Percentiles rank a stretch among this genome's conserved stretches.
Evolutionary conservation across 2,329 filamentous ascomycete genomes (phyloP).

Genomic region (Colletotrichum tanaceti): DNA sequence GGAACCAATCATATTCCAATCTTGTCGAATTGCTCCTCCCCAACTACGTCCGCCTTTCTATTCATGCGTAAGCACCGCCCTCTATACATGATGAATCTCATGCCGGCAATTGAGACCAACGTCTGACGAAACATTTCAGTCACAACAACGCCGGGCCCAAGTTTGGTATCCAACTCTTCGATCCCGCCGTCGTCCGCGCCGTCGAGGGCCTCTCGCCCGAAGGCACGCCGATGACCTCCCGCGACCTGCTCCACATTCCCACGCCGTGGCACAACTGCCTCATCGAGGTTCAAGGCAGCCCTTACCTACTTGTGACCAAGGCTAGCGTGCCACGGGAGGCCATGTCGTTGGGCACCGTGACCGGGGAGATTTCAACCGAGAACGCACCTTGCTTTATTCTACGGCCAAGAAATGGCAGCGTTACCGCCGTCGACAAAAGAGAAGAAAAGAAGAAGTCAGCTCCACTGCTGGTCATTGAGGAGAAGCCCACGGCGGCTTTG

Average conservation of each 20-base stretch:
- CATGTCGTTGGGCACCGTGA: slow-evolving; percentile 26
- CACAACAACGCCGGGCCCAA: slow-evolving; percentile 56
- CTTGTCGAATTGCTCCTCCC: slow-evolving; percentile 59
- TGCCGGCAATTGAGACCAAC: neutral
- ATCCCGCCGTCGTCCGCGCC: slow-evolving; percentile 46
- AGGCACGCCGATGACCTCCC: slow-evolving; percentile 37
- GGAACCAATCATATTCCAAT: slow-evolving; percentile 61
- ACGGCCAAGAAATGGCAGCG: neutral
- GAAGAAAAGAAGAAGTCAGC: neutral
- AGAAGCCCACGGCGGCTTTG: neutral
- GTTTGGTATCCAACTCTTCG: slow-evolving; percentile 55
- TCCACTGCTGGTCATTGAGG: neutral
- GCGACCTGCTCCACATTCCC: slow-evolving; percentile 50
- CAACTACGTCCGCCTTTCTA: slow-evolving; percentile 58
- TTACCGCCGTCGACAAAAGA: neutral
- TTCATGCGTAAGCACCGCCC: slow-evolving; percentile 53
- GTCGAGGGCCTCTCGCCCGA: slow-evolving; percentile 49
- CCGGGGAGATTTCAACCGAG: slow-evolving; percentile 14
- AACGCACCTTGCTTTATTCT: slow-evolving; percentile 25
- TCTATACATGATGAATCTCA: too few relatives aligned
- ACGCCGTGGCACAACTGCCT: slow-evolving; percentile 59
- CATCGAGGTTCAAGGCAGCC: slow-evolving; percentile 45
- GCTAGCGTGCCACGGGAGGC: slow-evolving; percentile 40
- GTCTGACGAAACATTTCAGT: slow-evolving; percentile 17
- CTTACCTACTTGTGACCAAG: slow-evolving; percentile 43